Percentiles rank a stretch among this genome's conserved stretches.
Conservation (phyloP, 768 basidiomycete species). For the Dacryopinax primogenitus region DNA sequence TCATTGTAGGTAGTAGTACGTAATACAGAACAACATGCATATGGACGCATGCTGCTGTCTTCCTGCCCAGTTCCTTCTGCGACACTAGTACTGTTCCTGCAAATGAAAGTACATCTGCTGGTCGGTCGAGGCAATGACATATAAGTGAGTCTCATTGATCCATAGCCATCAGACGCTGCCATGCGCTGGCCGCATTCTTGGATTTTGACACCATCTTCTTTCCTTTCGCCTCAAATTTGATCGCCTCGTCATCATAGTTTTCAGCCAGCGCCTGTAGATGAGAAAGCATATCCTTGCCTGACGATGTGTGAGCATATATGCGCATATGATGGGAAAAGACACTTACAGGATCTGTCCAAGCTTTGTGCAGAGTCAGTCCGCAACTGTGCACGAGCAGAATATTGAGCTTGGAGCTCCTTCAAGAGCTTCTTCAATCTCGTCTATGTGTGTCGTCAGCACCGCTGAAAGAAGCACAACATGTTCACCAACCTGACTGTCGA, state of each 20-base stretch:
- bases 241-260: neutral
- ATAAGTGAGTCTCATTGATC: too few relatives aligned
- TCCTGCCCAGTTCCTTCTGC: too few relatives aligned
- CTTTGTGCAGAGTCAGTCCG: neutral
- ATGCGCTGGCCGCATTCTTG: neutral
- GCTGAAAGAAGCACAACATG: neutral
- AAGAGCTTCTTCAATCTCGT: neutral
- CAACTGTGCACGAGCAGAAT: neutral
- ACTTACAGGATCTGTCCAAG: neutral
- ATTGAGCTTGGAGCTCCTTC: neutral
- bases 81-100: too few relatives aligned
- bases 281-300: neutral
- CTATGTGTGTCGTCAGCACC: neutral
- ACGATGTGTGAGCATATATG: neutral
- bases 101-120: too few relatives aligned
- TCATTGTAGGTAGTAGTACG: neutral
- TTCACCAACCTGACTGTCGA: neutral
- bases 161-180: too few relatives aligned
- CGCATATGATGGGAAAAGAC: neutral
- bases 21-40: constrained; percentile 1
- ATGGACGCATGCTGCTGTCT: too few relatives aligned
- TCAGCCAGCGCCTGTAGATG: neutral
- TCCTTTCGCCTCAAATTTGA: neutral
- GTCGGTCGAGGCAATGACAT: too few relatives aligned
- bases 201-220: neutral